A percentile compares a stretch with the other conserved stretches of the same genome.
phyloP scores from a whole-genome alignment of 768 basidiomycete genomes.

The Lactarius tabidus region DNA sequence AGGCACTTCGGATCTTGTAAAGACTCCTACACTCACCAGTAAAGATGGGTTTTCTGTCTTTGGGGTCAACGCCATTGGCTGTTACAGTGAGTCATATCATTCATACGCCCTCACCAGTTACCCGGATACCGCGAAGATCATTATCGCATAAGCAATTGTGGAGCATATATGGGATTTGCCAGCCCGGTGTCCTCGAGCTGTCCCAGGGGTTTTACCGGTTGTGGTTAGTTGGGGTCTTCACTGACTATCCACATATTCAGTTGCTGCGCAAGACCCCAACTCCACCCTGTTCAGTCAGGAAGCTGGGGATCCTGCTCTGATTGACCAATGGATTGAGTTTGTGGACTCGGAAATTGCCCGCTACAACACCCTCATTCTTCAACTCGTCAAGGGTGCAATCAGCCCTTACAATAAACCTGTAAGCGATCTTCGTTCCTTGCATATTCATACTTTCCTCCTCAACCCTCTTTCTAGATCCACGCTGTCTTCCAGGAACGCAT shows the following conservation, averaged over 20 bases:
- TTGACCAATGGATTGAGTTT: slow-evolving; percentile 85
- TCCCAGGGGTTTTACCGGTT: neutral
- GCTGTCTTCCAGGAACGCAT: slow-evolving; percentile 49
- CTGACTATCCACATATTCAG: slow-evolving; percentile 39
- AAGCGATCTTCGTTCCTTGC: slow-evolving; percentile 30
- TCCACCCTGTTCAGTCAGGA: slow-evolving; percentile 68
- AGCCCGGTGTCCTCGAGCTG: neutral
- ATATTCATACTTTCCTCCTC: slow-evolving; percentile 2
- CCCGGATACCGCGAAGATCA: slow-evolving; percentile 1
- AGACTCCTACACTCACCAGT: slow-evolving; percentile 80
- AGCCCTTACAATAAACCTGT: slow-evolving; percentile 81
- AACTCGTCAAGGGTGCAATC: slow-evolving; percentile 45
- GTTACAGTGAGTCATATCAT: slow-evolving; percentile 67
- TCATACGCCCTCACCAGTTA: neutral
- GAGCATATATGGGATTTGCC: neutral
- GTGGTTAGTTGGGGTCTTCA: slow-evolving; percentile 14
- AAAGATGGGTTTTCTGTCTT: slow-evolving; percentile 73
- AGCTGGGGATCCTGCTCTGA: slow-evolving; percentile 61
- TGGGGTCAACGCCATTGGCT: slow-evolving; percentile 78
- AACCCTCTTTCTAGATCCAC: slow-evolving; percentile 49
- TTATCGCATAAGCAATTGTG: neutral
- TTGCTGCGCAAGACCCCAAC: slow-evolving; percentile 73
- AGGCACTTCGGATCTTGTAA: slow-evolving; percentile 60
- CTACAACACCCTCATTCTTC: slow-evolving; percentile 37
- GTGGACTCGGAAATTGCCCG: slow-evolving; percentile 59